These are phyloP conservation scores for Ceratobasidium sp. DNA, from an alignment of 1,284 basidiomycete genomes.

Conservation along the genomic window DNA sequence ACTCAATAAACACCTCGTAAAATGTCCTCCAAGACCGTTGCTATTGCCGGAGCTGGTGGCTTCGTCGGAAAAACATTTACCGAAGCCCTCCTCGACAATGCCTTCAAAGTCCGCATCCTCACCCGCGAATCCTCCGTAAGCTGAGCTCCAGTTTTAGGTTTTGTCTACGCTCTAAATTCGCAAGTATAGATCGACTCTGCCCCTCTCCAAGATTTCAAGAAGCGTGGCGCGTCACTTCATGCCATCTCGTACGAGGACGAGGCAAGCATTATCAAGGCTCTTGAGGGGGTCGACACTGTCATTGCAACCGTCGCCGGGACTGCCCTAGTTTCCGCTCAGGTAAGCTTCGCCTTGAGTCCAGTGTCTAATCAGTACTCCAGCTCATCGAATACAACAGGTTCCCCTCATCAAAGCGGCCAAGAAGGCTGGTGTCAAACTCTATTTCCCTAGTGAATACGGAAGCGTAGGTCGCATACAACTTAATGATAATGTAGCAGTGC, in stretches of 20 bases:
- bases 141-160: neutral
- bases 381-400: neutral
- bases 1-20: neutral
- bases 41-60: slow-evolving; percentile 31
- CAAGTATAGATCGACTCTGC: slow-evolving; percentile 1
- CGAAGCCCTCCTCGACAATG: slow-evolving; percentile 6
- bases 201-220: slow-evolving; percentile 29
- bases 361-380: neutral
- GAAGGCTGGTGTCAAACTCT: slow-evolving; percentile 25
- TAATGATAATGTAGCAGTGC: neutral
- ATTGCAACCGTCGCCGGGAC: slow-evolving; percentile 7
- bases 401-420: slow-evolving; percentile 38
- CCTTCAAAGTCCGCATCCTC: slow-evolving; percentile 28
- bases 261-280: slow-evolving; percentile 30
- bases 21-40: slow-evolving; percentile 28
- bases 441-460: slow-evolving; percentile 39
- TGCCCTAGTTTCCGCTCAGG: slow-evolving; percentile 20
- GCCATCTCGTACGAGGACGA: slow-evolving; percentile 29
- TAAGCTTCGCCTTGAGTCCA: neutral
- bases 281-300: slow-evolving; percentile 34
- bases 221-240: slow-evolving; percentile 18
- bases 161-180: neutral
- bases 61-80: slow-evolving; percentile 36
- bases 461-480: slow-evolving; percentile 19
- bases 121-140: slow-evolving; percentile 32